phyloP scores from a whole-genome alignment of 495 filamentous ascomycete genomes.

The Staphylotrichum longicolle region DNA sequence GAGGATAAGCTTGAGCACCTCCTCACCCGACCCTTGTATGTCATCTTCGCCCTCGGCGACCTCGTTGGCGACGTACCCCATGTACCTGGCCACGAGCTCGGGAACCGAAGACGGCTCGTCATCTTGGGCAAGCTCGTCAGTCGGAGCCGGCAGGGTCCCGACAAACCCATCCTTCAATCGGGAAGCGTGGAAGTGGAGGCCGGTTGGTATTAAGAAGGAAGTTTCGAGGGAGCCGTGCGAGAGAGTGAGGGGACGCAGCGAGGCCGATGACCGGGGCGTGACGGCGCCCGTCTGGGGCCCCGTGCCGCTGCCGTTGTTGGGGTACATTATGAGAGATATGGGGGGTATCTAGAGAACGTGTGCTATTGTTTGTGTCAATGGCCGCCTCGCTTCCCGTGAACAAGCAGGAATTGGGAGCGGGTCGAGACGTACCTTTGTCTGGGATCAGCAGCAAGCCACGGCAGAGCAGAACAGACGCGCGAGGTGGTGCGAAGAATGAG shows the following conservation, averaged over 20 bases:
- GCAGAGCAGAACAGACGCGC: not conserved
- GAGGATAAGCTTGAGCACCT: constrained; percentile 82
- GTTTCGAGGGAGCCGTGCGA: constrained; percentile 92
- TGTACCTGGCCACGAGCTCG: constrained; percentile 88
- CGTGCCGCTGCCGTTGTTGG: constrained; percentile 69
- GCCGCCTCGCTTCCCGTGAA: too few species aligned
- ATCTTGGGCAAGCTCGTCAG: constrained; percentile 94
- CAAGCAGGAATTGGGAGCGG: not conserved
- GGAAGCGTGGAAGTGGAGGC: constrained; percentile 90
- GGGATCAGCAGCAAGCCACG: constrained; percentile 1
- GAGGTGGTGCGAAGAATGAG: not conserved
- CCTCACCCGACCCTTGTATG: constrained; percentile 74
- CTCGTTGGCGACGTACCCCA: constrained; percentile 81
- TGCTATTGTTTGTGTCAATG: not conserved
- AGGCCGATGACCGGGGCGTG: constrained; percentile 85
- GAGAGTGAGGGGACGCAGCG: constrained; percentile 82
- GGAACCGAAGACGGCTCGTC: constrained; percentile 92
- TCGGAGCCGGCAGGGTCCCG: constrained; percentile 78
- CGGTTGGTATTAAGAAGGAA: constrained; percentile 89
- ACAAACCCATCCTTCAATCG: constrained; percentile 86
- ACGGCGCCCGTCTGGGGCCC: constrained; percentile 91
- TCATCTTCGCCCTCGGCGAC: constrained; percentile 90
- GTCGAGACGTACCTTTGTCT: not conserved
- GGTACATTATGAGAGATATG: constrained; percentile 62
- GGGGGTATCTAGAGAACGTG: constrained; percentile 26